phyloP scores from a whole-genome alignment of 2,329 filamentous ascomycete genomes.

The Sordariomycetes sp. region DNA sequence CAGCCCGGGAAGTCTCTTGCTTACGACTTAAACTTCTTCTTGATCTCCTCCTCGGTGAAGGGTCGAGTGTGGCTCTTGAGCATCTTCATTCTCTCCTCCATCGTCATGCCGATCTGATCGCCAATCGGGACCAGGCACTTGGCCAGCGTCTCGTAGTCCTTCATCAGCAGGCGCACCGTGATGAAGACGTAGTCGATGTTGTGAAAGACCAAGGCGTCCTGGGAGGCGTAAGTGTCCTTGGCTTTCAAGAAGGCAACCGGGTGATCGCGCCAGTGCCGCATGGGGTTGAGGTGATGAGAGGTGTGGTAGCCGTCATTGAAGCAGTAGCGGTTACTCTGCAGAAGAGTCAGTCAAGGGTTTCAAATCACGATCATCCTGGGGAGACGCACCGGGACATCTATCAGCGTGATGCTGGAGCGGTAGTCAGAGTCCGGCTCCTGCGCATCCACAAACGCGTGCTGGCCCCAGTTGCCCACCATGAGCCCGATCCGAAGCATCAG shows the following conservation, averaged over 20 bases:
- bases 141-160: conserved; percentile 64
- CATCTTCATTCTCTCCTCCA: conserved; percentile 54
- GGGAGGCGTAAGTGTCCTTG: conserved; percentile 55
- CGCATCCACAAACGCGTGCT: conserved; percentile 73
- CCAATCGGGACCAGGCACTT: conserved; percentile 66
- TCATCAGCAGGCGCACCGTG: conserved; percentile 56
- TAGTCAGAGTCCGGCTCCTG: conserved; percentile 69
- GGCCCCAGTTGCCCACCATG: conserved; percentile 80
- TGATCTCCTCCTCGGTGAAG: conserved; percentile 59
- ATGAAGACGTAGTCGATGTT: conserved; percentile 77
- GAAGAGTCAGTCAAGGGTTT: not conserved
- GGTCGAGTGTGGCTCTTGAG: conserved; percentile 54
- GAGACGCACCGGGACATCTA: conserved; percentile 64
- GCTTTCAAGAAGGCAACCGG: conserved; percentile 63
- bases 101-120: conserved; percentile 54
- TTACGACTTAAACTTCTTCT: conserved; percentile 49
- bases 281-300: conserved; percentile 70
- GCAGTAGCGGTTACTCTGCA: conserved; percentile 69
- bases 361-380: not conserved
- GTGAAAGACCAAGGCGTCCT: conserved; percentile 67
- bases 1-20: no score
- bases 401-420: conserved; percentile 67
- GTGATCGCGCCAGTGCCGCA: conserved; percentile 74
- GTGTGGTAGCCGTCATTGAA: conserved; percentile 81
- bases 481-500: conserved; percentile 57